phyloP scores from a whole-genome alignment of 495 filamentous ascomycete genomes.

The Mytilinidion resinicola region DNA sequence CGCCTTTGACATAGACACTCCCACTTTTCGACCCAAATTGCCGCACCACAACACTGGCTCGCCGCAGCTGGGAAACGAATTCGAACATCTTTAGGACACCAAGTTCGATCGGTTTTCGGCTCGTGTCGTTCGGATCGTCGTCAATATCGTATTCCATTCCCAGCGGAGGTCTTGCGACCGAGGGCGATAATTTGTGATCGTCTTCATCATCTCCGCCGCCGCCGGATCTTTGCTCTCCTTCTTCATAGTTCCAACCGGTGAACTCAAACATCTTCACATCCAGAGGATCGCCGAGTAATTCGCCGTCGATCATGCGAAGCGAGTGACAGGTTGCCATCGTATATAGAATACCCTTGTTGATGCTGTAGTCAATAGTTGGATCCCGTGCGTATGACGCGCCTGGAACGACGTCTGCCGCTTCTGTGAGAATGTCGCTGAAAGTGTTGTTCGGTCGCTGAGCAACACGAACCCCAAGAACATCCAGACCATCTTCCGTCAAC shows the following conservation, averaged over 20 bases:
- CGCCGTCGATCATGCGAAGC: constrained; percentile 74
- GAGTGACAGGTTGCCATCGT: constrained; percentile 99
- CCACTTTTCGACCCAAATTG: constrained; percentile 74
- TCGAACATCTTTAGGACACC: constrained; percentile 86
- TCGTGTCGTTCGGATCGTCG: constrained; percentile 31
- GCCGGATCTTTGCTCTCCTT: constrained; percentile 60
- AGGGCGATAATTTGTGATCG: constrained; percentile 63
- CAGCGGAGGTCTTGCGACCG: constrained; percentile 77
- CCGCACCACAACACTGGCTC: constrained; percentile 87
- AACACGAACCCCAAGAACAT: constrained; percentile 82
- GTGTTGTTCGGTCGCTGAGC: constrained; percentile 56
- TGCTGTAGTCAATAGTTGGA: constrained; percentile 53
- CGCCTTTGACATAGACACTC: constrained; percentile 90
- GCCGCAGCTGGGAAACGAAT: constrained; percentile 90
- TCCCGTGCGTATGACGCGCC: constrained; percentile 48
- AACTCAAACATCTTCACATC: constrained; percentile 99
- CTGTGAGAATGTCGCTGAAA: constrained; percentile 56
- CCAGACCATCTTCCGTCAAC: constrained; percentile 91
- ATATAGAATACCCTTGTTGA: constrained; percentile 67
- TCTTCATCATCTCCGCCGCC: constrained; percentile 53
- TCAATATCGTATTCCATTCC: constrained; percentile 51
- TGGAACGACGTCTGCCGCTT: constrained; percentile 50
- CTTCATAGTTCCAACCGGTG: constrained; percentile 87
- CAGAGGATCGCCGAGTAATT: constrained; percentile 87
- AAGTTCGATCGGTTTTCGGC: constrained; percentile 59